Conservation (phyloP, 495 filamentous ascomycete species). For the Lasiosphaeria hispida region DNA sequence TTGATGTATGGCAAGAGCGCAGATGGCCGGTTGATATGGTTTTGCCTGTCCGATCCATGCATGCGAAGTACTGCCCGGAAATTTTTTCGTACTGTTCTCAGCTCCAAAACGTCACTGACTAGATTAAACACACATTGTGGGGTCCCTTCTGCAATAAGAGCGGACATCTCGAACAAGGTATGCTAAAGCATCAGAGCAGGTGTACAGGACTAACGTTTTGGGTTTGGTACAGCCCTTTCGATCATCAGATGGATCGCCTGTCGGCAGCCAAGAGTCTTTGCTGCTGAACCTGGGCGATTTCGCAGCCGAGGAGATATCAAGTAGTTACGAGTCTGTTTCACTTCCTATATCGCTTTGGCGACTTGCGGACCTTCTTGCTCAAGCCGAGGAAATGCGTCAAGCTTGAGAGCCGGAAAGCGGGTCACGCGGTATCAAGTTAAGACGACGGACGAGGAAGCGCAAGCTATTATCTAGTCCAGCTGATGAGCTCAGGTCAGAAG, state of each 20-base stretch:
- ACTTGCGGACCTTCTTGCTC: conserved; percentile 9
- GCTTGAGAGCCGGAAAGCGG: conserved; percentile 5
- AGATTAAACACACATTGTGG: no score
- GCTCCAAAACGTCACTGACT: no score
- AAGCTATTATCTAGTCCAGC: conserved; percentile 9
- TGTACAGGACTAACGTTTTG: conserved; percentile 8
- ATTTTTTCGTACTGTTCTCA: no score
- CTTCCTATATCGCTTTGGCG: conserved; percentile 6
- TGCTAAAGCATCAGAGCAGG: not conserved
- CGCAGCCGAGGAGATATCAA: conserved; percentile 11
- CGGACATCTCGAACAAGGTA: conserved; percentile 7
- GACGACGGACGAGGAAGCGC: conserved; percentile 9
- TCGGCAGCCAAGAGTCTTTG: conserved; percentile 1
- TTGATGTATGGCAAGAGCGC: no score
- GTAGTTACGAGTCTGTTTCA: conserved; percentile 3
- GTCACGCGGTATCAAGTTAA: conserved; percentile 5
- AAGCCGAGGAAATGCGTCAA: conserved; percentile 11
- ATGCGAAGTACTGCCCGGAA: no score
- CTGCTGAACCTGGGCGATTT: conserved; percentile 6
- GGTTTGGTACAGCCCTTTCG: conserved; percentile 10
- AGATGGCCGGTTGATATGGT: no score
- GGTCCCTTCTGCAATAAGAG: no score
- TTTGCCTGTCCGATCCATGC: no score
- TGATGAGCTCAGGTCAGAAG: conserved; percentile 12
- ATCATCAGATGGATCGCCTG: conserved; percentile 7